Percentiles rank a stretch among this genome's conserved stretches.
These are phyloP conservation scores for Sordariomycetes sp. DNA, from an alignment of 2,329 filamentous ascomycete genomes.

Conservation along the genomic window DNA sequence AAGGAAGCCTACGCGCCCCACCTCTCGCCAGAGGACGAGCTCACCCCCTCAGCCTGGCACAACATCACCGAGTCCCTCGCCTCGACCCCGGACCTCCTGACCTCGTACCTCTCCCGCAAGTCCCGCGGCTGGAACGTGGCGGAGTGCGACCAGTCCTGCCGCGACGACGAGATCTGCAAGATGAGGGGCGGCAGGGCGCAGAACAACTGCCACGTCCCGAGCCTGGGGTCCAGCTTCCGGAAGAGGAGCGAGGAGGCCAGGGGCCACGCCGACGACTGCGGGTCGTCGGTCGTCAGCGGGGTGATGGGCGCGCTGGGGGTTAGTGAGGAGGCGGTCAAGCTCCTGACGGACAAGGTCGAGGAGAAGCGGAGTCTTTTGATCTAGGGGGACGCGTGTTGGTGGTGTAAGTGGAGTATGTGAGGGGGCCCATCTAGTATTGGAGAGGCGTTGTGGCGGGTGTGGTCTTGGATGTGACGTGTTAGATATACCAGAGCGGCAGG, in stretches of 20 bases:
- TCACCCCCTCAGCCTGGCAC: conserved; percentile 47
- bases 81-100: conserved; percentile 25
- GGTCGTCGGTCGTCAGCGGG: conserved; percentile 9
- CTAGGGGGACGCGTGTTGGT: neutral
- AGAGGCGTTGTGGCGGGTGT: neutral
- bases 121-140: conserved; percentile 28
- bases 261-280: conserved; percentile 12
- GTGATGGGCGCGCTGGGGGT: conserved; percentile 8
- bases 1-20: conserved; percentile 36
- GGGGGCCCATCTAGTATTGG: neutral
- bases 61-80: conserved; percentile 36
- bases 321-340: conserved; percentile 2
- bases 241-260: conserved; percentile 14
- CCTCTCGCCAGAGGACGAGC: conserved; percentile 25
- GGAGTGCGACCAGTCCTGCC: conserved; percentile 27
- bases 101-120: conserved; percentile 30
- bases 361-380: neutral
- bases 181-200: conserved; percentile 36
- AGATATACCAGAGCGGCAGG: neutral
- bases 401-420: neutral
- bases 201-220: conserved; percentile 32
- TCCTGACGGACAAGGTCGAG: conserved; percentile 3
- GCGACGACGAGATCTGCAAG: conserved; percentile 32
- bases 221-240: conserved; percentile 17
- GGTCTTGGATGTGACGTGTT: no score